Base-by-base conservation (phyloP, 176 grass and related monocot genomes). In the Cenchrus purpureus region DNA sequence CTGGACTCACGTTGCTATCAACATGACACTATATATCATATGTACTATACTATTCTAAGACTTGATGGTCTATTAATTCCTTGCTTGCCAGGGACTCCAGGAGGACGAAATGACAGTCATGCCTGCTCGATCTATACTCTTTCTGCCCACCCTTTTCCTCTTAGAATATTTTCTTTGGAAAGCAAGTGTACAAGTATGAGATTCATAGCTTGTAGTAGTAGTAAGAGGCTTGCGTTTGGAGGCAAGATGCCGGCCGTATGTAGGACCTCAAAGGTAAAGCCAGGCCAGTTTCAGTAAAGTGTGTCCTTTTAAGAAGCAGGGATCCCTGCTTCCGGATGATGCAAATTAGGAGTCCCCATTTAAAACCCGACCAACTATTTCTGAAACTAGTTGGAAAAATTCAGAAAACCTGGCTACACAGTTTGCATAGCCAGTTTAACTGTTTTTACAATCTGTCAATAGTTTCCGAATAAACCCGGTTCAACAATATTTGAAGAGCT, bases 191-290 rank as follows among this genome's bases (percentile, higher is more conserved):
- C 50, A 13, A 51, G 61, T 78, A 67, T 31, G 8, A 51, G 61
- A 80, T 80, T 67, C 78, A 67, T 53, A 67, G 15, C 78, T 67
- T 80, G 63, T 16, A 40, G 46, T 67, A 37, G 46, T 53, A 53
- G 46, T 37, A 32, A 32, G 46, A 7, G 46, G 50, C 25, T 13
- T 52, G 46, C 51, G 31, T 37, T 34, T 34, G 28, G 44, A 66
- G 13, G 20, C 37, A 79, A 52, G 45, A 42, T 57, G 32, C 53
- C 28, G 76, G 48, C 19, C 12, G 20, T 62, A 61, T 40, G 3
- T 25, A 64, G 20, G 42, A 14, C 46, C 46, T 73, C 12, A 4
- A 53, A 53, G 12, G 48, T 50, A 25, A 45, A 70, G n/a, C 22
- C 16, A 56, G 50, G 3, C 51, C 15, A 75, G 29, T 56, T 56